Conservation (phyloP, 805 yeast species). For the Wickerhamomyces mucosus region DNA sequence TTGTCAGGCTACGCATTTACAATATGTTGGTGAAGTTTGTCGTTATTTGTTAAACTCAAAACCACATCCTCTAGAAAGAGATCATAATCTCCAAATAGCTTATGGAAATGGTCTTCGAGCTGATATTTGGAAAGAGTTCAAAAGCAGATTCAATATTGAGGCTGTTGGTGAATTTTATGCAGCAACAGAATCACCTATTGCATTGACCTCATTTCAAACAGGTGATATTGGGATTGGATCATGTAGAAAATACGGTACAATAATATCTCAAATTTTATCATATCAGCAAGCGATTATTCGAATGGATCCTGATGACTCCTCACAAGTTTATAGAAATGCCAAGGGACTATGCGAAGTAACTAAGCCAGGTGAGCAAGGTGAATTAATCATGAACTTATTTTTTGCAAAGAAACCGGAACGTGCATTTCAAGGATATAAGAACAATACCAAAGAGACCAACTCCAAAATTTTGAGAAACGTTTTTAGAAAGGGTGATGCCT, state of each 20-base stretch:
- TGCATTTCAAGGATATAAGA: slow-evolving; percentile 84
- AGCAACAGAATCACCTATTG: slow-evolving; percentile 87
- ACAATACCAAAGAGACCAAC: slow-evolving; percentile 69
- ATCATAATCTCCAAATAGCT: slow-evolving; percentile 58
- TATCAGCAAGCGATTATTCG: slow-evolving; percentile 52
- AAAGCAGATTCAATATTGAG: slow-evolving; percentile 61
- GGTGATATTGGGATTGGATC: slow-evolving; percentile 85
- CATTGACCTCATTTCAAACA: slow-evolving; percentile 68
- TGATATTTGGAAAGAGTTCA: slow-evolving; percentile 82
- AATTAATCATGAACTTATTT: slow-evolving; percentile 67
- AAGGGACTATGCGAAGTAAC: slow-evolving; percentile 54
- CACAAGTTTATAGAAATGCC: slow-evolving; percentile 60
- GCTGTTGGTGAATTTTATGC: slow-evolving; percentile 89
- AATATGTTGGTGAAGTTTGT: slow-evolving; percentile 93
- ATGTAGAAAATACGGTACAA: slow-evolving; percentile 66
- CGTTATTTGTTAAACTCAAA: slow-evolving; percentile 68
- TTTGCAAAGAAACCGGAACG: slow-evolving; percentile 55
- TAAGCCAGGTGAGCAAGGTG: slow-evolving; percentile 66
- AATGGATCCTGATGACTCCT: slow-evolving; percentile 76
- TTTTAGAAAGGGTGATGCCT: slow-evolving; percentile 80
- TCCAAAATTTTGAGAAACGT: slow-evolving; percentile 69
- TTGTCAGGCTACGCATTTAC: slow-evolving; percentile 67
- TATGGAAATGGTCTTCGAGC: slow-evolving; percentile 86
- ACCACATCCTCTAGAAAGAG: slow-evolving; percentile 52
- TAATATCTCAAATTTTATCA: slow-evolving; percentile 42